Evolutionary conservation across 495 filamentous ascomycete species (phyloP), one percentile per base, ranked within the genome.

Genomic region (Aspergillus affinis): DNA sequence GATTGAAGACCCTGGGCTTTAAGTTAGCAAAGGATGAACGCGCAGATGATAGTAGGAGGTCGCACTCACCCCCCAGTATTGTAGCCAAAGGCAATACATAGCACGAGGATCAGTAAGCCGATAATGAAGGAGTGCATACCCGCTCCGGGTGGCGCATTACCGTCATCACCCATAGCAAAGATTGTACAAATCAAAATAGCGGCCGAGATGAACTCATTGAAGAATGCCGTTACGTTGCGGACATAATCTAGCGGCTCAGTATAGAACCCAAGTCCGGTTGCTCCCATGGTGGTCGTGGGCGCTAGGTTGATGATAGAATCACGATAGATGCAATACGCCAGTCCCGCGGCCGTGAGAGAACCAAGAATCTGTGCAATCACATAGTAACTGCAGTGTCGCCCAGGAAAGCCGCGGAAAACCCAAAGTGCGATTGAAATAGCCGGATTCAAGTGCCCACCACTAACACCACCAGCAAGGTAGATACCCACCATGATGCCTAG

Each of bases 1-100:
- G 66, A 59, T 86, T 86, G 63, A 86, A 82, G 61, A 81, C 84
- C 1, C 81, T 82, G 12, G 72, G 80, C 52, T 79, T 57, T n/a
- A 47, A 8, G 75, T 73, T 74, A 83, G 52, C 77, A 78, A 79
- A 73, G 26, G 71, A 17, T 73, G 74, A 55, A 13, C 12, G 46
- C 20, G 3, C 17, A 8, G 12, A 19, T 9, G 18, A 10, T 8
- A 17, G 46, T 12, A 6, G 36, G 54, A n/a, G 20, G 20, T 6
- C 20, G 3, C 5, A 57, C 59, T 8, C 58, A 68, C 66, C 68
- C 68, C 48, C 68, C 68, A 23, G 63, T 68, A 17, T 67, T 66
- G 32, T 60, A 68, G 2, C 63, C 68, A 7, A 70, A 51, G 0
- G 57, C 57, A 20, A 70, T 48, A 19, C 51, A 41, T 27, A 70